phyloP scores from a whole-genome alignment of 352 stramenopile species.

The Halophytophthora batemanensis region DNA sequence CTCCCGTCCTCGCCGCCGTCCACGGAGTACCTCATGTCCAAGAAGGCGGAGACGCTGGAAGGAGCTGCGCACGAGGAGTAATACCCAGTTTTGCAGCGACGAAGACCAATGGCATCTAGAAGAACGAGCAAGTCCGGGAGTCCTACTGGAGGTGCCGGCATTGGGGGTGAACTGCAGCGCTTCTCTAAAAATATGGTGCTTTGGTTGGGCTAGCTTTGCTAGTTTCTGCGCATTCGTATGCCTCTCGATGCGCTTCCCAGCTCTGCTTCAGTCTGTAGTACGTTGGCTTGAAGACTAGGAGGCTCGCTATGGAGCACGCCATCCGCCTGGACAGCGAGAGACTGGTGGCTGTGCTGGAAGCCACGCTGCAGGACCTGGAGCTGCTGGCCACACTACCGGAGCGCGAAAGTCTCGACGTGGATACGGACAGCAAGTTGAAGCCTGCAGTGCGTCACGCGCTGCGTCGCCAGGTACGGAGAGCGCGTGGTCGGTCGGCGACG shows the following conservation, averaged over 20 bases:
- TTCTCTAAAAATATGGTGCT: constrained; percentile 20
- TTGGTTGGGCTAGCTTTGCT: background rate
- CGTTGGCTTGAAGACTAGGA: background rate
- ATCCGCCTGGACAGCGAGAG: constrained; percentile 24
- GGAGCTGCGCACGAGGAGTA: constrained; percentile 5
- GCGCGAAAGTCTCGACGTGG: background rate
- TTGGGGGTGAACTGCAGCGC: constrained; percentile 7
- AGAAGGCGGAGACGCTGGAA: constrained; percentile 41
- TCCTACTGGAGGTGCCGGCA: too few species aligned
- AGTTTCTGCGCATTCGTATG: background rate
- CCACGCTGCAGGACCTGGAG: constrained; percentile 21
- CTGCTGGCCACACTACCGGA: constrained; percentile 26
- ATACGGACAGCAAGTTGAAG: background rate
- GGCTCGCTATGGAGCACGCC: constrained; percentile 16
- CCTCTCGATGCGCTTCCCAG: background rate
- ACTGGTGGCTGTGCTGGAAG: constrained; percentile 20
- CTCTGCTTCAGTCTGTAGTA: background rate
- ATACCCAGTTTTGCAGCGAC: background rate
- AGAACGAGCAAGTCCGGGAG: too few species aligned
- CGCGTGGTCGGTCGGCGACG: too few species aligned
- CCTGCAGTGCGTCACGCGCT: constrained; percentile 8
- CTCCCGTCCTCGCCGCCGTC: constrained; percentile 24
- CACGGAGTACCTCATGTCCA: constrained; percentile 59
- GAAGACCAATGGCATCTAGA: too few species aligned
- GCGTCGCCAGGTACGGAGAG: constrained; percentile 17